These are phyloP conservation scores for Drechslerella dactyloides DNA, from an alignment of 2,329 filamentous ascomycete genomes.

Conservation along the genomic window DNA sequence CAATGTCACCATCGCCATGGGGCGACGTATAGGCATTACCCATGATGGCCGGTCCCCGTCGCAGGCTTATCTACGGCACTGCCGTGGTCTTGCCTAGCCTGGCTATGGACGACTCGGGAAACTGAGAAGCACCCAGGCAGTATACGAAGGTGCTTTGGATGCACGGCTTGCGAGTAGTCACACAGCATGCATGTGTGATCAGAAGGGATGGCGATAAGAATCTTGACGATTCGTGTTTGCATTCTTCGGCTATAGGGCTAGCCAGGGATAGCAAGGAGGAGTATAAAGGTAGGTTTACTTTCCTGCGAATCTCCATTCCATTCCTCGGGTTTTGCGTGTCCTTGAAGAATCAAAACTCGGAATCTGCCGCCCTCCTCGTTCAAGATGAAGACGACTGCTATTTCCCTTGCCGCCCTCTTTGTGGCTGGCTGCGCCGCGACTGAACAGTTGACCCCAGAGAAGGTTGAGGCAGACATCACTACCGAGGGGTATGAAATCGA, in stretches of 20 bases:
- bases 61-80: slow-evolving; percentile 22
- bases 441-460: slow-evolving; percentile 58
- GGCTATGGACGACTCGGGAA: slow-evolving; percentile 46
- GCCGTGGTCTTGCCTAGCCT: slow-evolving; percentile 10
- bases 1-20: slow-evolving; percentile 2
- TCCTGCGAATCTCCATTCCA: slow-evolving; percentile 1
- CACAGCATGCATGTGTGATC: slow-evolving; percentile 7
- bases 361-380: slow-evolving; percentile 3
- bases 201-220: slow-evolving; percentile 19
- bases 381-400: slow-evolving; percentile 36
- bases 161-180: slow-evolving; percentile 18
- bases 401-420: slow-evolving; percentile 29
- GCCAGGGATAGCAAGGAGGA: slow-evolving; percentile 28
- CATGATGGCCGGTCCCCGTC: slow-evolving; percentile 3
- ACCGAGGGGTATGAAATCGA: slow-evolving; percentile 57
- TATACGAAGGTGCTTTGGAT: slow-evolving; percentile 17
- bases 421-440: slow-evolving; percentile 54
- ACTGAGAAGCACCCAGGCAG: slow-evolving; percentile 34
- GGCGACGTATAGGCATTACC: not conserved
- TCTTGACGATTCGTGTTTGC: slow-evolving; percentile 7
- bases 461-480: slow-evolving; percentile 59
- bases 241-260: slow-evolving; percentile 27
- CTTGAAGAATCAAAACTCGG: slow-evolving; percentile 1
- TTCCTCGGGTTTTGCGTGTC: slow-evolving; percentile 6
- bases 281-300: slow-evolving; percentile 39